phyloP scores from a whole-genome alignment of 2,329 filamentous ascomycete species.

The Drechslera avenae region DNA sequence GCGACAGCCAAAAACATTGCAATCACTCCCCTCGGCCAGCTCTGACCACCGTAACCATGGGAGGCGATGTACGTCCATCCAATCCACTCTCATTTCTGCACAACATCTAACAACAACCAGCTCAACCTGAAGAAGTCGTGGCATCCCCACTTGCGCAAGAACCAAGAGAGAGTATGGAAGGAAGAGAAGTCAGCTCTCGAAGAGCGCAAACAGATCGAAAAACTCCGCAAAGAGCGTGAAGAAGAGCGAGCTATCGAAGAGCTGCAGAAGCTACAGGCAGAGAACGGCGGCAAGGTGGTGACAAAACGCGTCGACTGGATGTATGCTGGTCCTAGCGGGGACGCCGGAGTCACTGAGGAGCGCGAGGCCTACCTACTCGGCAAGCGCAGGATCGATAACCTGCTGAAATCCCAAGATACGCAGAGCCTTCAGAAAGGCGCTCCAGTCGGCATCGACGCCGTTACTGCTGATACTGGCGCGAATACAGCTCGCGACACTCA shows the following conservation, averaged over 20 bases:
- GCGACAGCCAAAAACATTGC: too few relatives aligned
- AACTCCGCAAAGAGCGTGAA: constrained; percentile 88
- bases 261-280: constrained; percentile 79
- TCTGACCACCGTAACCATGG: constrained; percentile 65
- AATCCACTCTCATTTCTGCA: too few relatives aligned
- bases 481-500: constrained; percentile 80
- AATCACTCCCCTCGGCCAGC: neutral
- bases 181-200: constrained; percentile 91
- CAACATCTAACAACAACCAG: too few relatives aligned
- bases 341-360: constrained; percentile 73
- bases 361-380: constrained; percentile 92
- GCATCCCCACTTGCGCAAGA: constrained; percentile 88
- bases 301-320: constrained; percentile 94
- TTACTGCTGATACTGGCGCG: constrained; percentile 59
- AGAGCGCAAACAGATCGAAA: constrained; percentile 91
- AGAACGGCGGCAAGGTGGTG: constrained; percentile 80
- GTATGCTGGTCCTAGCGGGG: constrained; percentile 85
- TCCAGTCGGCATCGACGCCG: constrained; percentile 52
- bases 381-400: constrained; percentile 86
- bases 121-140: constrained; percentile 89
- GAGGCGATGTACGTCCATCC: too few relatives aligned
- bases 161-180: constrained; percentile 88
- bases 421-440: constrained; percentile 71
- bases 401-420: constrained; percentile 77
- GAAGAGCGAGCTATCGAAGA: constrained; percentile 94